Evolutionary conservation across 768 basidiomycete species (phyloP), one percentile per base, ranked within the genome.

Genomic region (Collybia nuda): DNA sequence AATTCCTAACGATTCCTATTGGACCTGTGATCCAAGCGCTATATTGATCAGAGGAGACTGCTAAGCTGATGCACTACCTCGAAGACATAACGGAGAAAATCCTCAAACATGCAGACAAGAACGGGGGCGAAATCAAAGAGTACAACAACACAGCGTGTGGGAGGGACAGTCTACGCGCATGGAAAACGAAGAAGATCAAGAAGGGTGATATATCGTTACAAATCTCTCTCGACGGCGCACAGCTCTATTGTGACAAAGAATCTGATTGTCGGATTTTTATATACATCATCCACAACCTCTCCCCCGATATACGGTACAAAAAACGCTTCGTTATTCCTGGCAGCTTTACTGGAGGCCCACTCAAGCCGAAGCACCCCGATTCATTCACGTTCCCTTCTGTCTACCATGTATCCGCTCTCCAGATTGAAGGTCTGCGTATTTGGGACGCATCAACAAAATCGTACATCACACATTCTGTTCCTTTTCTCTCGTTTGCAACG

Each of bases 111-210:
- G 29, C 24, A 17, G 12, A 43, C 8, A 15, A 43, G 3, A 53
- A 72, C 6, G 48, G 51, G 6, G 22, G 63, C 3, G 44, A 71
- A 6, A 74, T 62, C 7, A 69, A 75, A 1, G n/a, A 53, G 79
- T 4, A 40, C 59, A 5, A 29, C 67, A 0, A 53, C 78, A 5
- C 37, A 56, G 0, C 42, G 64, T n/a, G 69, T 79, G 50, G 79
- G 78, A 75, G 79, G 77, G 40, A 51, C 58, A 0, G 62, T 74
- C n/a, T 6, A 60, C 0, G 44, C 32, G 49, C 53, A 0, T 54
- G 53, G 48, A 3, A 12, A 18, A 24, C 29, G 1, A n/a, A 15
- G 12, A 35, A 14, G 23, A 38, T 55, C 36, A 51, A 47, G 22
- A 55, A 50, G 19, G 50, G 62, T 8, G 61, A 71, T 42, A 57